Base-by-base conservation (phyloP, 176 grass and related monocot species). In the Phoenix roebelenii region DNA sequence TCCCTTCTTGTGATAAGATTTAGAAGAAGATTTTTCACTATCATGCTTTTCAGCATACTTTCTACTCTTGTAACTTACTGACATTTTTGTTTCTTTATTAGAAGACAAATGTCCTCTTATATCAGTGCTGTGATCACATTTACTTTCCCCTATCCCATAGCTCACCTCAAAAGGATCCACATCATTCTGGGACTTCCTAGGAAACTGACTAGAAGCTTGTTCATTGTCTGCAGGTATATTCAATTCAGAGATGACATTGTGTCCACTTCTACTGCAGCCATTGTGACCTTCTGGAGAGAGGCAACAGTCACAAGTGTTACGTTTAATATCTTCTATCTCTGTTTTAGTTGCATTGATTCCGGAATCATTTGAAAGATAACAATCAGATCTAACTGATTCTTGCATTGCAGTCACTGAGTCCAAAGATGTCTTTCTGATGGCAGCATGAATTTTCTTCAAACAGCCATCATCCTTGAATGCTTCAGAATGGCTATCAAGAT, bases 401-500 rank as follows among this genome's bases (percentile, higher is more conserved):
- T 70, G 65, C 26, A 51, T 39, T 54, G 52, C 64, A 30, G 22
- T 73, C 35, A 70, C 51, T 58, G 50, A 63, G 61, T 26, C 54
- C 16, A 58, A 67, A 63, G 57, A 48, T 56, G 5, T 71, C 55
- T 72, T 65, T 61, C 72, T 80, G 50, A 65, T 28, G 19, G 77
- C 60, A 39, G 60, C 23, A 58, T 50, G 52, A n/a, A 23, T 65
- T 74, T 72, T 76, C 69, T 89, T 82, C 59, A 79, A 85, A 79
- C 52, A 68, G 23, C 29, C 18, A 52, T 76, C 65, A 60, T 83
- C 68, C 19, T 66, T 52, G 23, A 72, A 95, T 80, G 72, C 75
- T 80, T 61, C 68, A 77, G 81, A 85, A 85, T 57, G 56, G 22
- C 25, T 55, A 72, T 72, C 79, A 60, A 73, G 68, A 76, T 79